phyloP scores from a whole-genome alignment of 2,329 filamentous ascomycete genomes.

The Zopfia rhizophila region DNA sequence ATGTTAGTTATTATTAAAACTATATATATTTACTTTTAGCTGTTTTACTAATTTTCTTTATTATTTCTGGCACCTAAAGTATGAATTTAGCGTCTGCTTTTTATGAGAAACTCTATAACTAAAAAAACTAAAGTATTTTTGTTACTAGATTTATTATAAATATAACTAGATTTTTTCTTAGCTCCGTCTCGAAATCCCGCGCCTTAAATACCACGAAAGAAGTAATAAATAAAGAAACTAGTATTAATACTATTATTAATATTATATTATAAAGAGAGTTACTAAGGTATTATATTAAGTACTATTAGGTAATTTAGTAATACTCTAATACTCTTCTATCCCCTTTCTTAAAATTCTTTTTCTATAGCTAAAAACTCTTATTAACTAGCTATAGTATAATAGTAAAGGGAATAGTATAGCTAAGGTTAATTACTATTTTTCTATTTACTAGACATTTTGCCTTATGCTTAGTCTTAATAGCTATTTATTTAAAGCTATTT shows the following conservation, averaged over 20 bases:
- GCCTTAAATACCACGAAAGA: neutral
- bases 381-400: neutral
- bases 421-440: constrained; percentile 3
- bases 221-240: constrained; percentile 5
- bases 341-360: neutral
- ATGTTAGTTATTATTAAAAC: no score
- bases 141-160: constrained; percentile 7
- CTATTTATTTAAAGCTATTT: neutral
- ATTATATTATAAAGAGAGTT: constrained; percentile 5
- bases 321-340: neutral
- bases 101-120: neutral
- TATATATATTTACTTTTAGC: no score
- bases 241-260: constrained; percentile 8
- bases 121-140: constrained; percentile 7
- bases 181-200: constrained; percentile 1
- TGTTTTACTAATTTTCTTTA: no score
- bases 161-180: constrained; percentile 2
- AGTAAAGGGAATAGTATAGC: constrained; percentile 4
- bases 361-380: neutral
- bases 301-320: constrained; percentile 4
- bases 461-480: neutral
- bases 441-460: neutral
- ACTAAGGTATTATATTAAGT: constrained; percentile 4
- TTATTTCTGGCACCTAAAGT: no score
- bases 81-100: no score